Evolutionary conservation across 805 yeast species (phyloP).

Genomic region (Sugiyamaella lignohabitans): DNA sequence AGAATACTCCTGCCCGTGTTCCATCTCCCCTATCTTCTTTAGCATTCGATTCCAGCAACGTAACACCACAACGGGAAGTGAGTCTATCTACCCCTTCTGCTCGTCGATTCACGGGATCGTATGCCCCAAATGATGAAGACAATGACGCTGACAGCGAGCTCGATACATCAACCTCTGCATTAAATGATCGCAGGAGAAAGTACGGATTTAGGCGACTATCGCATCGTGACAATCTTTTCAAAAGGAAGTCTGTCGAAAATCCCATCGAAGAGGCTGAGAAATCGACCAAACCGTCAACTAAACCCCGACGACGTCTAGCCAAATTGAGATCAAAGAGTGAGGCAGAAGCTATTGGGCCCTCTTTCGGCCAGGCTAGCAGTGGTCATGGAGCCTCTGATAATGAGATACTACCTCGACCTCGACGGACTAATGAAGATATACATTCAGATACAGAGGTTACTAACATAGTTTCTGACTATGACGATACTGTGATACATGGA

Average conservation of each 20-base stretch:
- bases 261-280: not conserved
- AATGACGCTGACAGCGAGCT: not conserved
- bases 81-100: too few relatives aligned
- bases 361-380: not conserved
- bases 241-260: not conserved
- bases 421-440: not conserved
- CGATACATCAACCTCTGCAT: too few relatives aligned
- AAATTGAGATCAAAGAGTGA: constrained; percentile 19
- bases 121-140: too few relatives aligned
- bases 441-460: constrained; percentile 14
- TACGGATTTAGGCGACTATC: not conserved
- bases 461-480: not conserved
- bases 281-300: not conserved
- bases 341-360: constrained; percentile 10
- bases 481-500: too few relatives aligned
- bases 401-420: not conserved
- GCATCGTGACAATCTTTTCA: not conserved
- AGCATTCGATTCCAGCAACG: too few relatives aligned
- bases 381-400: not conserved
- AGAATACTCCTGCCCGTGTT: too few relatives aligned
- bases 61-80: too few relatives aligned
- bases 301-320: constrained; percentile 11
- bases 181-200: too few relatives aligned
- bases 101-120: too few relatives aligned
- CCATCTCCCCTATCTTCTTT: too few relatives aligned